These are phyloP conservation scores for Cercospora citrullina DNA, from an alignment of 2,329 filamentous ascomycete genomes.

Conservation along the genomic window DNA sequence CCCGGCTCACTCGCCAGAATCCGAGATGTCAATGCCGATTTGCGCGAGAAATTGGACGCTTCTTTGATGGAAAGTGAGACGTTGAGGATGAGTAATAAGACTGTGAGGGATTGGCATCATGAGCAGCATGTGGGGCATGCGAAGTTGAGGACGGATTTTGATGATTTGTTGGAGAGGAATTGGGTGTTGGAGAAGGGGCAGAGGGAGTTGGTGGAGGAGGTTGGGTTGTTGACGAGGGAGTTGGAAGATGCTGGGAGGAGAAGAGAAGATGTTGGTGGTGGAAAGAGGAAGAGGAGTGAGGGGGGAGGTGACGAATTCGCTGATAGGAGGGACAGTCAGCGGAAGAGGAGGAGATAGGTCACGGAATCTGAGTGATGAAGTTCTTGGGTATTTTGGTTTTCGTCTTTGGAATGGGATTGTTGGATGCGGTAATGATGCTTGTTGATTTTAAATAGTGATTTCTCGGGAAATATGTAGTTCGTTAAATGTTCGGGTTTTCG, in stretches of 20 bases:
- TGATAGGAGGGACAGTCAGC: background rate
- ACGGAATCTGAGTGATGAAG: background rate
- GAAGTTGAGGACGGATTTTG: conserved; percentile 5
- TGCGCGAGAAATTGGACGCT: background rate
- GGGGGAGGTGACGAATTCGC: background rate
- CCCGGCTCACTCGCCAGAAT: background rate
- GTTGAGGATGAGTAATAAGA: background rate
- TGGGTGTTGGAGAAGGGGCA: background rate
- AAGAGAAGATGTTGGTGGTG: background rate
- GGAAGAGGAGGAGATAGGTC: background rate
- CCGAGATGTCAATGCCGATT: background rate
- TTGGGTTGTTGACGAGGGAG: background rate
- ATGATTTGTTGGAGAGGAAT: conserved; percentile 9
- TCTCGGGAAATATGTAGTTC: background rate
- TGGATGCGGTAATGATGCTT: background rate
- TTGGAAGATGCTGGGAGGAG: background rate
- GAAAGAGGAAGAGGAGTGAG: background rate
- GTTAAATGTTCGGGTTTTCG: background rate
- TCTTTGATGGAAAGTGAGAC: background rate
- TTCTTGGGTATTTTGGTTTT: background rate
- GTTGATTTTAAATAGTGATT: background rate
- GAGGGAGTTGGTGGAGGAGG: conserved; percentile 1
- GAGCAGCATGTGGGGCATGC: background rate
- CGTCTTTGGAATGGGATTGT: background rate
- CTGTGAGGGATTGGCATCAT: background rate